These are phyloP conservation scores for Debaryomyces subglobosus DNA, from an alignment of 1,139 yeast genomes.

Conservation along the genomic window DNA sequence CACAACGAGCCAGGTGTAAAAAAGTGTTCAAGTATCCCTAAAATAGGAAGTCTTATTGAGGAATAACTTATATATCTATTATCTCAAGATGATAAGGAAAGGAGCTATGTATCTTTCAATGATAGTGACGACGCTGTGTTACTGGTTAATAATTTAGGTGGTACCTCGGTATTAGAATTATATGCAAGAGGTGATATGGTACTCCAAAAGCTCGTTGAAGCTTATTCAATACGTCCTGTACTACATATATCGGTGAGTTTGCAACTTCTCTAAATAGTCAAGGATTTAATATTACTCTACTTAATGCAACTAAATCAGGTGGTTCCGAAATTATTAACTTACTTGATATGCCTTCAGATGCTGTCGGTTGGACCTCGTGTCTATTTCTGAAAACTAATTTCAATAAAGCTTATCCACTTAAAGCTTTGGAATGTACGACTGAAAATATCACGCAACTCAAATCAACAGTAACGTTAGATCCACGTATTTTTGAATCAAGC, in stretches of 20 bases:
- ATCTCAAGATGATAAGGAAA: conserved; percentile 46
- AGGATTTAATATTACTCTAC: conserved; percentile 69
- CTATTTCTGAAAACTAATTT: not conserved
- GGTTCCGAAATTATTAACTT: conserved; percentile 37
- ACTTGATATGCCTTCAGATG: conserved; percentile 63
- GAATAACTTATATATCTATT: not conserved
- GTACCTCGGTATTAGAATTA: conserved; percentile 36
- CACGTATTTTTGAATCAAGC: conserved; percentile 29
- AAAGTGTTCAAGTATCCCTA: conserved; percentile 62
- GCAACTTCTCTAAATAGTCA: conserved; percentile 78
- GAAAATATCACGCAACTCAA: not conserved
- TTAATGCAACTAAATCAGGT: conserved; percentile 53
- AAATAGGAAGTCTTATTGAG: conserved; percentile 36
- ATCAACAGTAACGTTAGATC: conserved; percentile 26
- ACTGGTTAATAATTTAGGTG: conserved; percentile 70
- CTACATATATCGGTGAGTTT: conserved; percentile 60
- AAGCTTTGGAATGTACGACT: too few species aligned
- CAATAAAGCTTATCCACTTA: too few species aligned
- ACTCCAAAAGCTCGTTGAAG: conserved; percentile 32
- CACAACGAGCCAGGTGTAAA: conserved; percentile 82
- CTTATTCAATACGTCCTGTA: conserved; percentile 63
- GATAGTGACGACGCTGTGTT: conserved; percentile 58
- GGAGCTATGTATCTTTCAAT: conserved; percentile 60
- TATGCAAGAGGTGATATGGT: conserved; percentile 44
- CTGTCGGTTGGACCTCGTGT: conserved; percentile 60